Percentiles rank a stretch among this genome's conserved stretches.
Evolutionary conservation across 1,284 basidiomycete genomes (phyloP).

Genomic region (Apiotrichum akiyoshidainum): DNA sequence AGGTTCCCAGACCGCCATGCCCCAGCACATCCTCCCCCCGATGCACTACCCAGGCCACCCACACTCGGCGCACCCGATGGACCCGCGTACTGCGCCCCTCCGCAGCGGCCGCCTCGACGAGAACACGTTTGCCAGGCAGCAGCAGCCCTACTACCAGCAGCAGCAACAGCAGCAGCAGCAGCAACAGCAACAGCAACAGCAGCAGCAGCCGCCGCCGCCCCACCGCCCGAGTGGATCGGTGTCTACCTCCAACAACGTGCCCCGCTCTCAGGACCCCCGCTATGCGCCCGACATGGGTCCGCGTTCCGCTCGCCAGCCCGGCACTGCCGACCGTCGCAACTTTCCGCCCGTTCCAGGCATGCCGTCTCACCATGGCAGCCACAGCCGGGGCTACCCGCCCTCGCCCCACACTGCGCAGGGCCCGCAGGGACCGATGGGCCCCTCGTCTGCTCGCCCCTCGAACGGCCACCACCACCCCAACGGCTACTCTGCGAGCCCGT

Average conservation of each 20-base stretch:
- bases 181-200: constrained; percentile 21
- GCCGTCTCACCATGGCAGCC: constrained; percentile 8
- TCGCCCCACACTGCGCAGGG: constrained; percentile 16
- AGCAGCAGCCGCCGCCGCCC: constrained; percentile 11
- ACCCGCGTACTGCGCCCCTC: constrained; percentile 40
- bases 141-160: constrained; percentile 27
- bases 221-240: constrained; percentile 9
- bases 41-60: constrained; percentile 19
- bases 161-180: constrained; percentile 15
- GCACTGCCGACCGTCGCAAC: constrained; percentile 28
- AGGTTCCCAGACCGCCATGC: constrained; percentile 39
- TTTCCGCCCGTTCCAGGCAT: constrained; percentile 26
- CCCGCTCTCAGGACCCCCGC: constrained; percentile 10
- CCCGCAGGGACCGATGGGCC: neutral
- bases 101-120: constrained; percentile 28
- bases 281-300: constrained; percentile 12
- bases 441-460: constrained; percentile 5
- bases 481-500: constrained; percentile 22
- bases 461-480: constrained; percentile 19
- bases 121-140: constrained; percentile 38
- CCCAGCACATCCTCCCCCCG: constrained; percentile 36
- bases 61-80: constrained; percentile 27
- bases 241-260: constrained; percentile 3
- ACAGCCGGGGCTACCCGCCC: constrained; percentile 12
- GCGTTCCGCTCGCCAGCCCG: constrained; percentile 11